Evolutionary conservation across 177 flowering plant genomes (phyloP), one percentile per base, ranked within the genome.

Genomic region (Vitis hybrid): DNA sequence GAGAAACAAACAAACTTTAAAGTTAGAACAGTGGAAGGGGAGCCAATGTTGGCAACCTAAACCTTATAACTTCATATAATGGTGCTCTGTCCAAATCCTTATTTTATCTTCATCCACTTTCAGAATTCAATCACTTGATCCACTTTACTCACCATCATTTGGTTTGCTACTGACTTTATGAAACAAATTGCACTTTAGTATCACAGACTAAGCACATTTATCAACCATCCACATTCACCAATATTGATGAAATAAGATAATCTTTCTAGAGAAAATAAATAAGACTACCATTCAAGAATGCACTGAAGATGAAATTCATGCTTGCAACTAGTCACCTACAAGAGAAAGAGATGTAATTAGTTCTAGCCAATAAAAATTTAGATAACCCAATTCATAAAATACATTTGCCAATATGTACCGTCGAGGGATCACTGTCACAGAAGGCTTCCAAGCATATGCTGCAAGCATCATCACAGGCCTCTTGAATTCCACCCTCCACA

Each of bases 241-340:
- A 12, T 24, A 61, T 63, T 13, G 7, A 35, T 2, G 20, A 55
- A 30, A 55, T 13, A 30, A 48, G 24, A 56, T 56, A 54, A 13
- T 10, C 3, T 7, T 4, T 20, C 24, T 14, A 21, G 27, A 7
- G 27, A 59, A 48, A 13, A 30, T 5, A 11, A 35, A 52, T 10
- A 50, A 50, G 18, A 41, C 11, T 84, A 91, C 97, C 97, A 92
- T 82, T 94, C 98, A 58, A 94, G 97, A 73, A 94, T 82, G 80
- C 98, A 94, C 79, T 94, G 98, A 57, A 94, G 98, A 84, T 94
- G 98, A 75, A 88, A 94, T 83, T 92, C 98, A 49, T 94, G 98
- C 89, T 87, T 94, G 85, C 98, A 94, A 69, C 77, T 77, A 55
- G 98, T 94, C 75, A 92, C 84, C 98, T 94, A 83, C 77, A 77